Percentiles rank a stretch among this genome's conserved stretches.
Evolutionary conservation across 148 eudicot genomes (phyloP).

Genomic region (Silene uniflora): DNA sequence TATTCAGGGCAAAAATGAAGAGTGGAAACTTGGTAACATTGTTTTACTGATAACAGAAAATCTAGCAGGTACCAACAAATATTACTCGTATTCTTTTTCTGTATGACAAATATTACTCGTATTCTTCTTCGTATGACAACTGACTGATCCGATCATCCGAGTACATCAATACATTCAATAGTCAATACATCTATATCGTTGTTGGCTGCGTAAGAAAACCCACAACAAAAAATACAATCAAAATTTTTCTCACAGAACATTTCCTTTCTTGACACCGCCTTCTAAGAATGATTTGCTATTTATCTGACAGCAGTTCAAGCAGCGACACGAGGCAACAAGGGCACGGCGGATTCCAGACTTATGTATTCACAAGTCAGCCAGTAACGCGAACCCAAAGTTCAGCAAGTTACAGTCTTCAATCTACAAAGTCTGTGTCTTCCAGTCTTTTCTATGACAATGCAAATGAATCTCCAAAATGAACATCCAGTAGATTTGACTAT

Average conservation of each 20-base stretch:
- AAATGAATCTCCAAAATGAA: background rate
- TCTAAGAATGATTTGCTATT: background rate
- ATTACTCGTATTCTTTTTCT: background rate
- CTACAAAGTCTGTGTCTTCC: background rate
- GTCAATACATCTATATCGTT: background rate
- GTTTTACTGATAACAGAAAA: background rate
- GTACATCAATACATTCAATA: background rate
- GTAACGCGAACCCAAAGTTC: background rate
- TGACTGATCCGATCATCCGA: too few relatives aligned
- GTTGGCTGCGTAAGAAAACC: background rate
- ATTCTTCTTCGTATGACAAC: background rate
- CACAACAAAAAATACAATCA: background rate
- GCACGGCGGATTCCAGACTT: background rate
- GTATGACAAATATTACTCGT: background rate
- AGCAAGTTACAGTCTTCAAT: background rate
- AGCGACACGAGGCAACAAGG: background rate
- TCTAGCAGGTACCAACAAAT: background rate
- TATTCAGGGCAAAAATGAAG: background rate
- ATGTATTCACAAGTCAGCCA: slow-evolving; percentile 1
- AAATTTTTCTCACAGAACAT: slow-evolving; percentile 5
- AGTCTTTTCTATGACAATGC: background rate
- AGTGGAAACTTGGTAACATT: background rate
- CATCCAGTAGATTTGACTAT: slow-evolving; percentile 3
- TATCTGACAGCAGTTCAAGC: background rate
- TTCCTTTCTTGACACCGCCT: background rate